Evolutionary conservation across 208 protist species (phyloP).

Genomic region (Wallacemonas sp.): DNA sequence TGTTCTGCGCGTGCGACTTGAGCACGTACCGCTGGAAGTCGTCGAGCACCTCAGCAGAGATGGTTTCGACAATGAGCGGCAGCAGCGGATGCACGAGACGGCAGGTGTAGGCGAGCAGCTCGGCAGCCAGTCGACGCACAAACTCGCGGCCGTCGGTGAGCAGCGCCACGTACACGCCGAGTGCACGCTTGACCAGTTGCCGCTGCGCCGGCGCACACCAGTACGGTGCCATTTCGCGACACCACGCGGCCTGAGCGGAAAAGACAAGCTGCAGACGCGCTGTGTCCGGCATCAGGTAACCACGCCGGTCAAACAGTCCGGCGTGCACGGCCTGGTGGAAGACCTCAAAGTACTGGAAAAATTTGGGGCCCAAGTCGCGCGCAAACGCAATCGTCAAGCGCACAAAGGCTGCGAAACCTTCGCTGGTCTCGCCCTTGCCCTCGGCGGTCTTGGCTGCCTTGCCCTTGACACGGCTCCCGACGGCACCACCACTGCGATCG

Average conservation of each 20-base stretch:
- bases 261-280: conserved; percentile 82
- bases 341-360: conserved; percentile 80
- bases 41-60: conserved; percentile 43
- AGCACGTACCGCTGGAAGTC: conserved; percentile 40
- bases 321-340: conserved; percentile 84
- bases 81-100: conserved; percentile 54
- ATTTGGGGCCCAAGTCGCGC: conserved; percentile 71
- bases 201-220: conserved; percentile 37
- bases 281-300: conserved; percentile 66
- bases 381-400: conserved; percentile 83
- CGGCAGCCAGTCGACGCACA: conserved; percentile 80
- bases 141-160: conserved; percentile 84
- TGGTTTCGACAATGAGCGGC: conserved; percentile 60
- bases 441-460: conserved; percentile 10
- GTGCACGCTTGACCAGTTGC: conserved; percentile 43
- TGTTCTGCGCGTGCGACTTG: neutral
- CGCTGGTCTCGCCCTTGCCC: conserved; percentile 30
- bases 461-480: conserved; percentile 15
- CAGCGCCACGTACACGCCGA: conserved; percentile 70
- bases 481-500: conserved; percentile 37
- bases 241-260: conserved; percentile 83
- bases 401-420: conserved; percentile 86
- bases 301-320: conserved; percentile 72
- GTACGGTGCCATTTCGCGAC: conserved; percentile 72
- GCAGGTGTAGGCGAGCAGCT: conserved; percentile 77